Base-by-base conservation (phyloP, 805 yeast species). In the Pichia thaimueangensis region DNA sequence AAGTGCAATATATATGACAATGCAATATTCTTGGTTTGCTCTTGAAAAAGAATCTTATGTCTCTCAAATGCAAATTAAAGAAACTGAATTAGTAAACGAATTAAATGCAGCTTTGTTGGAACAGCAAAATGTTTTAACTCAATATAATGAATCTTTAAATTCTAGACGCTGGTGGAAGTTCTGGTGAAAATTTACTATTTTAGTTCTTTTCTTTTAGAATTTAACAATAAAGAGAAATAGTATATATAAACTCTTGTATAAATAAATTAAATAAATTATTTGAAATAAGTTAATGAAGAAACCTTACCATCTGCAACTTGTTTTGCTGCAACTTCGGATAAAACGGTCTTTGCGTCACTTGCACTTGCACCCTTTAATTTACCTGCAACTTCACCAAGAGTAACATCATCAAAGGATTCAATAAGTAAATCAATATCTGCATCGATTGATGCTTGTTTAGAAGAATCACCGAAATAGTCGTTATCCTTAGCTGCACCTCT, bases 401-500 rank as follows among this genome's bases (percentile, higher is more conserved):
- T 80, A 34, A 75, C 67, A 59, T 91, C 98, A 58, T 84, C 86
- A 50, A 93, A 73, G 50, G 79, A 67, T 45, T 86, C 96, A 53
- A 89, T 73, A 53, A 93, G 70, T 49, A 79, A 69, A 50, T 82
- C 94, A 52, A 87, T 65, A 62, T 93, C 97, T 47, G 78, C 78
- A 51, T 85, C 94, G 53, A 84, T 81, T 46, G 69, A 66, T 46
- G 77, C 71, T 37, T 91, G 74, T 48, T 77, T 76, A 47, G 67
- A 76, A 45, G 80, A 83, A 56, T 82, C 87, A 54, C 93, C 93
- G 54, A 87, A 88, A 76, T 86, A 87, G 45, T 73, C 84, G 54
- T 73, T 78, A 34, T 86, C 96, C 73, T 89, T 87, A 52, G 79
- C 86, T 45, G 88, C 72, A 55, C 68, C 67, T 77, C 97, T 86